Conservation (phyloP, 768 basidiomycete genomes). For the Kwoniella sp. region DNA sequence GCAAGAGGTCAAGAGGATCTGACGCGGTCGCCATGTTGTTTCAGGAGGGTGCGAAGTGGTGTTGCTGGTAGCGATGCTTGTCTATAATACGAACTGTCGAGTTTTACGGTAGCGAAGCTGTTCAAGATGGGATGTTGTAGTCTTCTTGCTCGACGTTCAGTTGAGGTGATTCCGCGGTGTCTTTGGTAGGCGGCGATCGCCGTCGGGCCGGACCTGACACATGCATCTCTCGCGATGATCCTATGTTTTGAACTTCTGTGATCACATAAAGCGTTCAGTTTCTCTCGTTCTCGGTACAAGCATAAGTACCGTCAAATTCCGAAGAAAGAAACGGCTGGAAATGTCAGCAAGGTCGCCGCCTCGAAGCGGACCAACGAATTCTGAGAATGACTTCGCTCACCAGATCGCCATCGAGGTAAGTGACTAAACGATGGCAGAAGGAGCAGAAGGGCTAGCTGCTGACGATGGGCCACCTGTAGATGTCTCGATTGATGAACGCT, state of each 20-base stretch:
- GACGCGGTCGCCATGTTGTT: slow-evolving; percentile 11
- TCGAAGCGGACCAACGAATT: slow-evolving; percentile 6
- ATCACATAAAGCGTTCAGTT: not conserved
- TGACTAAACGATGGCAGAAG: no score
- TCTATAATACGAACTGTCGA: no score
- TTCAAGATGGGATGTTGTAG: no score
- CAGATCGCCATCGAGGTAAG: slow-evolving; percentile 55
- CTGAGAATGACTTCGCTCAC: slow-evolving; percentile 49
- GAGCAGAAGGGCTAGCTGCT: not conserved
- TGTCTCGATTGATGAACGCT: slow-evolving; percentile 76
- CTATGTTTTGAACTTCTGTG: not conserved
- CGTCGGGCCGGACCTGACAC: not conserved
- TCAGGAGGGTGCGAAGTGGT: no score
- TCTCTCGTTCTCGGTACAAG: no score
- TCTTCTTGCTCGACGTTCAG: no score
- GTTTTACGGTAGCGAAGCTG: no score
- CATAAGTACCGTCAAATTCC: no score
- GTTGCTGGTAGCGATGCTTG: no score
- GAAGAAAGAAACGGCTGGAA: not conserved
- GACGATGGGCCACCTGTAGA: slow-evolving; percentile 52
- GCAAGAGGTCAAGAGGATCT: slow-evolving; percentile 55
- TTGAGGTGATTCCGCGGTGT: no score
- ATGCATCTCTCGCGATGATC: not conserved
- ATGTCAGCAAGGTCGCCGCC: slow-evolving; percentile 34
- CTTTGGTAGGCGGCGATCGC: slow-evolving; percentile 1